These are phyloP conservation scores for Xerocomellus chrysenteron DNA, from an alignment of 768 basidiomycete genomes.

Conservation along the genomic window DNA sequence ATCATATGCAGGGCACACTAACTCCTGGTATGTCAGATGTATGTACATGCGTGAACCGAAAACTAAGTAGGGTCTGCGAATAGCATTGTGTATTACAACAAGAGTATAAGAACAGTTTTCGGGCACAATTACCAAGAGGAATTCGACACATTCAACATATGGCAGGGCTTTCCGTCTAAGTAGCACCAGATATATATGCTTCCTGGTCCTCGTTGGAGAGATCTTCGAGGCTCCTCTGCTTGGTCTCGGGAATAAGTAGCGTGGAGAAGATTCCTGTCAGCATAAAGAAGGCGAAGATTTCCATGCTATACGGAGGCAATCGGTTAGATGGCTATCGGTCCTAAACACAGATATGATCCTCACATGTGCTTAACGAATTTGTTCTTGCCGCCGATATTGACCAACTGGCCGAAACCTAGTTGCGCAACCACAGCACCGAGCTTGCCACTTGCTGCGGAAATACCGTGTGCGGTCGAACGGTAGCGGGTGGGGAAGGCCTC, in stretches of 20 bases:
- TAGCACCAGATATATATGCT: slow-evolving; percentile 45
- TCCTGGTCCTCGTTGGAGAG: slow-evolving; percentile 72
- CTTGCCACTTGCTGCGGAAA: slow-evolving; percentile 82
- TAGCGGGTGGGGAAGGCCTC: slow-evolving; percentile 89
- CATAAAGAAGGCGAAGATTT: slow-evolving; percentile 87
- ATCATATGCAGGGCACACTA: not conserved
- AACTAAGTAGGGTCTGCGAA: not conserved
- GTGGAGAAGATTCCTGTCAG: slow-evolving; percentile 82
- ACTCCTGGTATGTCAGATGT: not conserved
- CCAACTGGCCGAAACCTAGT: slow-evolving; percentile 68
- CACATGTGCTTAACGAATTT: slow-evolving; percentile 68
- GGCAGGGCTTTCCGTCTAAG: slow-evolving; percentile 1
- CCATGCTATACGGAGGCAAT: slow-evolving; percentile 43
- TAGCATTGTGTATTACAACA: slow-evolving; percentile 6
- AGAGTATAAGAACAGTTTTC: not conserved
- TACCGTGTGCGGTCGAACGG: slow-evolving; percentile 81
- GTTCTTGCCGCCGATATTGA: slow-evolving; percentile 66
- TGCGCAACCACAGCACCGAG: slow-evolving; percentile 80
- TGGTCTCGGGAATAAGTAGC: slow-evolving; percentile 79
- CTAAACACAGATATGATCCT: slow-evolving; percentile 23
- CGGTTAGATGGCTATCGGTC: not conserved
- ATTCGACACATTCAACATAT: not conserved
- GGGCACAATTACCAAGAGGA: not conserved
- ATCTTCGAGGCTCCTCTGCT: slow-evolving; percentile 60
- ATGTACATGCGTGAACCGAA: not conserved